These are phyloP conservation scores for Catunica adiposa DNA, from an alignment of 2,329 filamentous ascomycete species.

Conservation along the genomic window DNA sequence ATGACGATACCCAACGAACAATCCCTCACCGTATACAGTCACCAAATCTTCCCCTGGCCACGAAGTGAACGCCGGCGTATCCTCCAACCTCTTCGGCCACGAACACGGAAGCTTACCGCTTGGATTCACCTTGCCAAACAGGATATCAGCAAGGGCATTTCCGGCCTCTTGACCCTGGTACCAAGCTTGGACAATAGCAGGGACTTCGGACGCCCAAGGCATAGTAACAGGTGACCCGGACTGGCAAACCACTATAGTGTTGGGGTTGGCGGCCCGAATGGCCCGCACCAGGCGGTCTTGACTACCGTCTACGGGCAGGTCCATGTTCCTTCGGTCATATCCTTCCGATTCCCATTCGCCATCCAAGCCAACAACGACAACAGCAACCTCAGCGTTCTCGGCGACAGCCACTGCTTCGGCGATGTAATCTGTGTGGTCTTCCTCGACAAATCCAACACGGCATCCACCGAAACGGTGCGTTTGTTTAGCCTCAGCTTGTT, in stretches of 20 bases:
- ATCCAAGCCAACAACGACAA: constrained; percentile 53
- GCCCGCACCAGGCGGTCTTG: constrained; percentile 47
- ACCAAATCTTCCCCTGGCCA: constrained; percentile 55
- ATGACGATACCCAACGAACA: constrained; percentile 58
- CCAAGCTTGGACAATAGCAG: constrained; percentile 58
- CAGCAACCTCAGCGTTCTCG: constrained; percentile 45
- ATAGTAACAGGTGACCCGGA: constrained; percentile 52
- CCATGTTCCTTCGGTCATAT: constrained; percentile 57
- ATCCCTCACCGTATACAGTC: constrained; percentile 54
- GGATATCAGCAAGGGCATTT: constrained; percentile 50
- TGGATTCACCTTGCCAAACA: constrained; percentile 47
- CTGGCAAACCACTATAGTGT: constrained; percentile 52
- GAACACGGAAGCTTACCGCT: constrained; percentile 55
- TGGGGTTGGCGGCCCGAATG: constrained; percentile 44
- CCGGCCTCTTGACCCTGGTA: constrained; percentile 57
- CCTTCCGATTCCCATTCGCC: constrained; percentile 64
- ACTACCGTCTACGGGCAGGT: constrained; percentile 43
- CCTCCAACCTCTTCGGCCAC: constrained; percentile 46
- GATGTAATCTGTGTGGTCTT: constrained; percentile 44
- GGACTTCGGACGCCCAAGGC: constrained; percentile 50
- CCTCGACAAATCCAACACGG: constrained; percentile 53
- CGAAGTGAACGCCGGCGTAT: constrained; percentile 55
- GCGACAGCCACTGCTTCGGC: constrained; percentile 48
- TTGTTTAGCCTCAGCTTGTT: constrained; percentile 38
- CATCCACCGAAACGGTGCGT: constrained; percentile 55